A percentile compares a stretch with the other conserved stretches of the same genome.
phyloP scores from a whole-genome alignment of 257 asterid genomes.

The Agastache rugosa region DNA sequence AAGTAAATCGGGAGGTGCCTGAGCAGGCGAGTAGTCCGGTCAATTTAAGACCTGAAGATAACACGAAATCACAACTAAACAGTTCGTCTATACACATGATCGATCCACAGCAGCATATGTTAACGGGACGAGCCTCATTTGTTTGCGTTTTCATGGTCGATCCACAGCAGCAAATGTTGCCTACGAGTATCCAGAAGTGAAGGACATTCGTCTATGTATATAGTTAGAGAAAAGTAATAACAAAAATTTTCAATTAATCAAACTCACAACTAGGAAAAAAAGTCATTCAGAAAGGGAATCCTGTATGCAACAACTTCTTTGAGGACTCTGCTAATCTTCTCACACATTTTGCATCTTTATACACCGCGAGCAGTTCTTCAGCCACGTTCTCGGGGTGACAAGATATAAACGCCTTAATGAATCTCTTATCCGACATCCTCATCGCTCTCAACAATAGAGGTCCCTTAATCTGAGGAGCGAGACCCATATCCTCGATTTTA shows the following conservation, averaged over 20 bases:
- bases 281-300: constrained; percentile 68
- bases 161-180: no score
- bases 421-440: constrained; percentile 79
- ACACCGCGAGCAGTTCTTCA: constrained; percentile 52
- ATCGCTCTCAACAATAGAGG: constrained; percentile 61
- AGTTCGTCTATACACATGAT: no score
- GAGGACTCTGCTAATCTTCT: constrained; percentile 77
- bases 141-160: no score
- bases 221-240: neutral
- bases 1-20: no score
- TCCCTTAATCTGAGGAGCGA: constrained; percentile 68
- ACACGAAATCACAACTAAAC: no score
- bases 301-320: constrained; percentile 52
- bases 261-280: neutral
- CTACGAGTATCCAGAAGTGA: no score
- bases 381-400: constrained; percentile 64
- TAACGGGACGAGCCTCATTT: no score
- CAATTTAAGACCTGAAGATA: no score
- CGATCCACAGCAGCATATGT: no score
- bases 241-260: neutral
- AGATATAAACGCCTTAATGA: constrained; percentile 54
- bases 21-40: no score
- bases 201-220: neutral
- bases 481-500: constrained; percentile 74
- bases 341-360: constrained; percentile 56